Conservation (phyloP, 257 asterid genomes). For the Marsdenia floribunda region DNA sequence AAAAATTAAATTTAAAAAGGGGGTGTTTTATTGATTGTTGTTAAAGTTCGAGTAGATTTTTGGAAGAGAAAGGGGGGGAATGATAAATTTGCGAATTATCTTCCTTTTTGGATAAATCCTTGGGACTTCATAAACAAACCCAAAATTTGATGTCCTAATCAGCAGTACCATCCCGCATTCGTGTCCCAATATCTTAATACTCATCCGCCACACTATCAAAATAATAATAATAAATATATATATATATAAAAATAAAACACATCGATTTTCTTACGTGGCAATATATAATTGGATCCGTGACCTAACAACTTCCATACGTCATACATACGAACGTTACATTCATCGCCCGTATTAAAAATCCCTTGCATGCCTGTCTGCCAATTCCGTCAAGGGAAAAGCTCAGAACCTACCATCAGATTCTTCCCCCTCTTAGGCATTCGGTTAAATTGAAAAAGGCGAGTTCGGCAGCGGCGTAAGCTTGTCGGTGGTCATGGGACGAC, state of each 20-base stretch:
- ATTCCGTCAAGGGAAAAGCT: background rate
- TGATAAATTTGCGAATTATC: too few species aligned
- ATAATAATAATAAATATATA: background rate
- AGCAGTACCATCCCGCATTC: background rate
- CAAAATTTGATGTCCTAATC: background rate
- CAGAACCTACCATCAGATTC: background rate
- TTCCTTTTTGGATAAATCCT: too few species aligned
- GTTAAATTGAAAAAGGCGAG: background rate
- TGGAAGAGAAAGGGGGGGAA: too few species aligned
- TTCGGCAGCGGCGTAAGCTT: background rate
- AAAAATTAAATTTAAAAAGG: too few species aligned
- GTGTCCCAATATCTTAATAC: background rate
- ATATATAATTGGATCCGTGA: background rate
- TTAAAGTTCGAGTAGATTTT: too few species aligned
- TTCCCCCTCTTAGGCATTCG: background rate
- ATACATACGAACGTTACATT: background rate
- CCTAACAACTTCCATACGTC: background rate
- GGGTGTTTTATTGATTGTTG: too few species aligned
- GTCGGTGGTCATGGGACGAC: slow-evolving; percentile 5
- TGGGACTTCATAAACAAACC: background rate
- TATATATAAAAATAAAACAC: background rate
- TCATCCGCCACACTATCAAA: background rate
- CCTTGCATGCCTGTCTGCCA: background rate
- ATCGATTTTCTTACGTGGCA: background rate
- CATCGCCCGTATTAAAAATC: background rate